Conservation (phyloP, 495 filamentous ascomycete species). For the Penicillium pancosmium region DNA sequence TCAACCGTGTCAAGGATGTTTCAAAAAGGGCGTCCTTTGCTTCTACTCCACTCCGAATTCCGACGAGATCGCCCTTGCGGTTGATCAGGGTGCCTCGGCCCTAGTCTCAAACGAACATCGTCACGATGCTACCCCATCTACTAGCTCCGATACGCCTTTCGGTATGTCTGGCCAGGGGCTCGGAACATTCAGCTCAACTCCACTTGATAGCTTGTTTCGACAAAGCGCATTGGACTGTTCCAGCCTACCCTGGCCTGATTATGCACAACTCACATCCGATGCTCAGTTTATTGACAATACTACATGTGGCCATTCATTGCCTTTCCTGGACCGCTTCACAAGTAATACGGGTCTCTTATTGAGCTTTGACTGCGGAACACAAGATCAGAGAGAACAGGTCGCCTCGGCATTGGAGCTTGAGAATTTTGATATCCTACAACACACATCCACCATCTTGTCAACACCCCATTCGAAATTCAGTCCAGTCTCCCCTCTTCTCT, state of each 20-base stretch:
- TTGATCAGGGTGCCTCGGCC: neutral
- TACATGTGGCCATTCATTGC: conserved; percentile 8
- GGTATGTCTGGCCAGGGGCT: neutral
- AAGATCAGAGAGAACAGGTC: conserved; percentile 18
- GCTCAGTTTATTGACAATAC: neutral
- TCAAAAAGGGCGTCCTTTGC: conserved; percentile 16
- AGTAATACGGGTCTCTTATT: conserved; percentile 24
- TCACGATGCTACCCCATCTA: neutral
- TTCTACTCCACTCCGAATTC: conserved; percentile 14
- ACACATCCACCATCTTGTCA: neutral
- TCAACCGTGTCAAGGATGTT: conserved; percentile 24
- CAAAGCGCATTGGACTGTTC: neutral
- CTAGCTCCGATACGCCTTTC: neutral
- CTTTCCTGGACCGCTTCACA: conserved; percentile 26
- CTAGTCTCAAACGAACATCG: neutral
- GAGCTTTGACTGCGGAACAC: conserved; percentile 29
- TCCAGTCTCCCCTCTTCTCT: conserved; percentile 3
- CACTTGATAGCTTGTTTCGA: neutral
- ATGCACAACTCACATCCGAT: conserved; percentile 5
- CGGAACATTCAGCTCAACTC: neutral
- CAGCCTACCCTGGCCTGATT: conserved; percentile 13
- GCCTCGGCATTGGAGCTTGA: conserved; percentile 15
- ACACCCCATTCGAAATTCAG: neutral
- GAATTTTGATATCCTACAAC: neutral
- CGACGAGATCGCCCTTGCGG: neutral